These are phyloP conservation scores for Flaveria brownii DNA, from an alignment of 129 eudicot species.

Conservation along the genomic window DNA sequence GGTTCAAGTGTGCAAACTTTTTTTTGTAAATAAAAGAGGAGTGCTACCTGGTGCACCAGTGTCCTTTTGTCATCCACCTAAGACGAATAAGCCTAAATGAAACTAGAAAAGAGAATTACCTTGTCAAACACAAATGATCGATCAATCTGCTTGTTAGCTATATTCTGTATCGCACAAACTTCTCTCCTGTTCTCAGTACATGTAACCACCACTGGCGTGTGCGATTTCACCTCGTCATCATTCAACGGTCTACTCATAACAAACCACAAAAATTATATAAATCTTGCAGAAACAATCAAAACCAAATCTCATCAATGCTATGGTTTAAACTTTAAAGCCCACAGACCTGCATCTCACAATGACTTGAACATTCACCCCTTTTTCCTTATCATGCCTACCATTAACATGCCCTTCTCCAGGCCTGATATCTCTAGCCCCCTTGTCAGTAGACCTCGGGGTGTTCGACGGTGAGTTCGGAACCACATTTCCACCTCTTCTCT, in stretches of 20 bases:
- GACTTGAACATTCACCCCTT: constrained; percentile 89
- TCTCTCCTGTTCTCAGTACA: constrained; percentile 86
- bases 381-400: constrained; percentile 70
- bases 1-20: constrained; percentile 7
- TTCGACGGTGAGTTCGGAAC: constrained; percentile 63
- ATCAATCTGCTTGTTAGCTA: constrained; percentile 96
- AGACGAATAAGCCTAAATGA: background rate
- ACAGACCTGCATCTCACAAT: constrained; percentile 86
- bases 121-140: constrained; percentile 81
- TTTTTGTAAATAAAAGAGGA: background rate
- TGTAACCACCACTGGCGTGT: constrained; percentile 84
- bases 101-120: constrained; percentile 39
- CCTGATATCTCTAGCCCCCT: constrained; percentile 71
- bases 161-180: constrained; percentile 80
- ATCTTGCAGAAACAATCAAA: background rate
- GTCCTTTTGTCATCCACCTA: background rate
- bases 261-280: constrained; percentile 13
- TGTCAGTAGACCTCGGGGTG: constrained; percentile 81
- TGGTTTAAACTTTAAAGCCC: background rate
- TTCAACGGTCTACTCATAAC: constrained; percentile 67
- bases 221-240: constrained; percentile 73
- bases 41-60: background rate
- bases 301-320: background rate
- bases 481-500: constrained; percentile 72
- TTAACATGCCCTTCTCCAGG: constrained; percentile 59